Conservation (phyloP, 331 rosid genomes). For the Malus hybrid region DNA sequence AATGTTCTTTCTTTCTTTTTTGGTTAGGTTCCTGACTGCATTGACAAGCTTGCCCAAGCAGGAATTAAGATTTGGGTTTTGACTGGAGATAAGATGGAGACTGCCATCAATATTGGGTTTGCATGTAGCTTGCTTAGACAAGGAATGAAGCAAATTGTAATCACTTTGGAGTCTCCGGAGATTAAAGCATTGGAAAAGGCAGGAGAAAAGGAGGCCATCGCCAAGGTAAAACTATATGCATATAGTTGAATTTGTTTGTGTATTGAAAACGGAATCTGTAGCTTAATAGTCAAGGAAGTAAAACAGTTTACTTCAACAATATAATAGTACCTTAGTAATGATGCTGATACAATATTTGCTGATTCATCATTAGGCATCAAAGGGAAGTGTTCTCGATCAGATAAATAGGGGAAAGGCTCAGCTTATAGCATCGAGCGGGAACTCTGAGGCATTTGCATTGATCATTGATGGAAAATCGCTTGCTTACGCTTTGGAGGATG, state of each 20-base stretch:
- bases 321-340: background rate
- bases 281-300: background rate
- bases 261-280: background rate
- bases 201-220: slow-evolving; percentile 56
- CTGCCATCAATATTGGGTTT: slow-evolving; percentile 90
- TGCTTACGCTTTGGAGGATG: slow-evolving; percentile 72
- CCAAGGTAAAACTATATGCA: slow-evolving; percentile 34
- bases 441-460: slow-evolving; percentile 69
- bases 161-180: slow-evolving; percentile 64
- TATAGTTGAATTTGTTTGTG: background rate
- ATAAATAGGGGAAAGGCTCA: slow-evolving; percentile 53
- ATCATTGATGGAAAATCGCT: slow-evolving; percentile 95
- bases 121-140: slow-evolving; percentile 96
- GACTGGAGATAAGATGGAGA: slow-evolving; percentile 99
- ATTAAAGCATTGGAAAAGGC: slow-evolving; percentile 73
- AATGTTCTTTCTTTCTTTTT: slow-evolving; percentile 25
- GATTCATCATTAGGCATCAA: slow-evolving; percentile 56
- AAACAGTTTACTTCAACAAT: background rate
- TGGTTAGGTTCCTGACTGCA: slow-evolving; percentile 82
- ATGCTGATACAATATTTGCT: slow-evolving; percentile 16
- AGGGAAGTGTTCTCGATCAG: slow-evolving; percentile 47
- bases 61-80: slow-evolving; percentile 99
- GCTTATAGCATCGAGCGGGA: slow-evolving; percentile 42
- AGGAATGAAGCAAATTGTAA: slow-evolving; percentile 90
- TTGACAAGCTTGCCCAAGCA: slow-evolving; percentile 93